These are phyloP conservation scores for Physcia stellaris DNA, from an alignment of 495 filamentous ascomycete species.

Conservation along the genomic window DNA sequence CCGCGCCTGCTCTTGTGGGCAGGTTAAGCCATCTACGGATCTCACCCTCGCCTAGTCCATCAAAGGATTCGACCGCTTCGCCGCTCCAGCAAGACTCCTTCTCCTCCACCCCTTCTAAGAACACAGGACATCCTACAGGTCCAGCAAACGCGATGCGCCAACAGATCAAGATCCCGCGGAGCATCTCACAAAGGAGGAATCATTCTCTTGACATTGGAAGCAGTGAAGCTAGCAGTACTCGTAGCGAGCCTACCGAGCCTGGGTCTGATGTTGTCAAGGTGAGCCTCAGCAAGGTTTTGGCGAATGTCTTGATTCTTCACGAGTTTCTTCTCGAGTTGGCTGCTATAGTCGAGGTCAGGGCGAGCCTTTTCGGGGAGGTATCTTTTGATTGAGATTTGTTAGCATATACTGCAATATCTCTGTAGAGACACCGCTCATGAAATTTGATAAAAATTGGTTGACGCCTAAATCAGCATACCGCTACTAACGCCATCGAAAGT, in stretches of 20 bases:
- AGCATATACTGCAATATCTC: not conserved
- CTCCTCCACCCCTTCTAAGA: slow-evolving; percentile 5
- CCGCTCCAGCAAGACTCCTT: slow-evolving; percentile 11
- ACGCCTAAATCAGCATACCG: not conserved
- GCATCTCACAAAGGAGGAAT: not conserved
- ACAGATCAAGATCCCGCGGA: slow-evolving; percentile 8
- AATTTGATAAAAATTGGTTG: not conserved
- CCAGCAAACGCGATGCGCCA: slow-evolving; percentile 8
- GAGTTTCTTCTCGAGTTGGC: slow-evolving; percentile 85
- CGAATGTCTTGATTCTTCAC: slow-evolving; percentile 43
- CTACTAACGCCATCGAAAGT: not conserved
- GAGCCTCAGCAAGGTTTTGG: slow-evolving; percentile 76
- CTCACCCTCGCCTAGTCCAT: slow-evolving; percentile 13
- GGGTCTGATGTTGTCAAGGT: slow-evolving; percentile 33
- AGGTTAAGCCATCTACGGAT: slow-evolving; percentile 10
- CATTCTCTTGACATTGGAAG: slow-evolving; percentile 6
- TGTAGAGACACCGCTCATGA: not conserved
- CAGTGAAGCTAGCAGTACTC: slow-evolving; percentile 15
- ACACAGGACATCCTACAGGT: slow-evolving; percentile 5
- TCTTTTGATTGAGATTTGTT: slow-evolving; percentile 30
- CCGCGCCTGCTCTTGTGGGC: slow-evolving; percentile 6
- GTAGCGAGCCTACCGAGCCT: slow-evolving; percentile 17
- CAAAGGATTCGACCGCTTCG: slow-evolving; percentile 17
- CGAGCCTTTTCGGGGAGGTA: slow-evolving; percentile 77
- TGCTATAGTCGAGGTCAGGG: slow-evolving; percentile 73